A percentile compares a stretch with the other conserved stretches of the same genome.
Conservation (phyloP, 176 grass and related monocot species). For the Tuctoria greenei region DNA sequence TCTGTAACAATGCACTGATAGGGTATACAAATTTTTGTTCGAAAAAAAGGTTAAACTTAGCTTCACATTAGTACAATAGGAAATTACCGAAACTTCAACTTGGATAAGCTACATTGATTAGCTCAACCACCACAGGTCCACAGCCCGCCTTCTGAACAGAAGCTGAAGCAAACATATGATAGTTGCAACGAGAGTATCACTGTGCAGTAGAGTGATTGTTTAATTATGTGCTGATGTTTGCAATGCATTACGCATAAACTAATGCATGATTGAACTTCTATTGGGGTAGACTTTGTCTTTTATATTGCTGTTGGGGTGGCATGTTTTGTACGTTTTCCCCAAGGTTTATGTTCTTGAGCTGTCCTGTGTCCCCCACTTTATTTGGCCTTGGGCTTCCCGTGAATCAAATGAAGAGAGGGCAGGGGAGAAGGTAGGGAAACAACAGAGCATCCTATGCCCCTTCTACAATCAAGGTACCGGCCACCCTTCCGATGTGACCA, state of each 20-base stretch:
- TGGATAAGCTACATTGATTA: neutral
- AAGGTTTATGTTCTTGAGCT: slow-evolving; percentile 43
- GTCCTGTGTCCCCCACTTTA: slow-evolving; percentile 38
- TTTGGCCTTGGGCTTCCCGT: slow-evolving; percentile 52
- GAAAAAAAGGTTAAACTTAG: neutral
- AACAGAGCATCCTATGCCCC: slow-evolving; percentile 53
- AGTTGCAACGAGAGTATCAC: too few species aligned
- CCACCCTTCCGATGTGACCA: slow-evolving; percentile 36
- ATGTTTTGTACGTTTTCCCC: slow-evolving; percentile 53
- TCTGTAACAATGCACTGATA: neutral
- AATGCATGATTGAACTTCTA: slow-evolving; percentile 25
- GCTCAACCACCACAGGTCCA: neutral
- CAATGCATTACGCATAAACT: slow-evolving; percentile 10
- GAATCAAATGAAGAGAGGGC: slow-evolving; percentile 20
- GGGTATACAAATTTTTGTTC: neutral
- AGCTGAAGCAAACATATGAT: neutral
- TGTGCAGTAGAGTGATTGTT: too few species aligned
- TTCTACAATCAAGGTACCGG: slow-evolving; percentile 41
- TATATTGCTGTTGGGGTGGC: slow-evolving; percentile 45
- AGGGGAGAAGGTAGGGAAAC: slow-evolving; percentile 42
- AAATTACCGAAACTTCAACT: neutral
- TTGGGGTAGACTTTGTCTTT: slow-evolving; percentile 37
- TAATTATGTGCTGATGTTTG: slow-evolving; percentile 1
- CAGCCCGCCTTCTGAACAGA: neutral
- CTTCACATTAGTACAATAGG: neutral